These are phyloP conservation scores for Lactifluus piperatus DNA, from an alignment of 768 basidiomycete species.

Conservation along the genomic window DNA sequence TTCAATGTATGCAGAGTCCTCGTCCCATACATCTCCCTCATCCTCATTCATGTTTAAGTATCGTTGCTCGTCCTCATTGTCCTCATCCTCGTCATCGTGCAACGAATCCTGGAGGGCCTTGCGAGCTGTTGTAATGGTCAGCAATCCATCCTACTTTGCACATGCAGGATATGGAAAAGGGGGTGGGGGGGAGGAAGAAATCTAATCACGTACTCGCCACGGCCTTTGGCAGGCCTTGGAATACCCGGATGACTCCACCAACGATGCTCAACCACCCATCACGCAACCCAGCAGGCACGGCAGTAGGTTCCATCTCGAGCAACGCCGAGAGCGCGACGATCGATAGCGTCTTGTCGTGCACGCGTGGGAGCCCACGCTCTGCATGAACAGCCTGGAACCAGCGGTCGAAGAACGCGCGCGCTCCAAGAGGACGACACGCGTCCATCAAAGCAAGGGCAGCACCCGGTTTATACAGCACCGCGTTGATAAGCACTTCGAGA, in stretches of 20 bases:
- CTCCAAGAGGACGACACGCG: slow-evolving; percentile 42
- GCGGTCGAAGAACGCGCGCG: slow-evolving; percentile 70
- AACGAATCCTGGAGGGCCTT: slow-evolving; percentile 50
- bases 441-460: slow-evolving; percentile 74
- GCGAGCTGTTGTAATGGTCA: slow-evolving; percentile 33
- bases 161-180: neutral
- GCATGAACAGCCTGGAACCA: slow-evolving; percentile 73
- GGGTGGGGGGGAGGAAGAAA: neutral
- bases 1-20: slow-evolving; percentile 82
- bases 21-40: slow-evolving; percentile 84
- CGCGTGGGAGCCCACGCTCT: slow-evolving; percentile 57
- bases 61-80: slow-evolving; percentile 34
- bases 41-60: slow-evolving; percentile 59
- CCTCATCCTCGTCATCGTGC: slow-evolving; percentile 9
- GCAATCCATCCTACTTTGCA: neutral
- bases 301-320: slow-evolving; percentile 55
- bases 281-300: slow-evolving; percentile 49
- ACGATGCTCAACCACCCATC: slow-evolving; percentile 75
- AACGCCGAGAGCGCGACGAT: slow-evolving; percentile 69
- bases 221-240: slow-evolving; percentile 72
- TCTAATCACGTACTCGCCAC: slow-evolving; percentile 45
- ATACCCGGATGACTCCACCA: slow-evolving; percentile 57
- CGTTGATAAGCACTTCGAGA: slow-evolving; percentile 76
- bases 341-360: slow-evolving; percentile 85
- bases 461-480: slow-evolving; percentile 75